Evolutionary conservation across 768 basidiomycete genomes (phyloP), one percentile per base, ranked within the genome.

Genomic region (Kondoa malvinella): DNA sequence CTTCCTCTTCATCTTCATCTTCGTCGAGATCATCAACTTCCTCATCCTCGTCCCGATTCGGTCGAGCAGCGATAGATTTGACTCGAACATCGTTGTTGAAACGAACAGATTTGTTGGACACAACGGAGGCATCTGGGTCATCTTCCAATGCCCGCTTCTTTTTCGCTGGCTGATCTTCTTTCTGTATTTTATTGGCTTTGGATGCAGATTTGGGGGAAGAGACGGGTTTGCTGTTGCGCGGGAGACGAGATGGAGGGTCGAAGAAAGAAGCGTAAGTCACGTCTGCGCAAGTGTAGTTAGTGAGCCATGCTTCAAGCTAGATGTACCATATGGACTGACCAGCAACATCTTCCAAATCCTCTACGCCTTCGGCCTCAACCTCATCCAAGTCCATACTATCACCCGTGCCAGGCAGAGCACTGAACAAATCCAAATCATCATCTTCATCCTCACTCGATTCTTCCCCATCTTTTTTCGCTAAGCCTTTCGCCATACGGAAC

Each of bases 51-150:
- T 73, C 73, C 8, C 68, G 67, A 21, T 66, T 69, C 15, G 73
- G 70, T 26, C 83, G 82, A 0, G 85, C 79, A 72, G 85, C 85
- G 74, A 92, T 90, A 59, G 83, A 86, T 78, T 85, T 90, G 40
- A 92, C 86, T 40, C 84, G 80, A 30, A 92, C 90, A 73, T 85
- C 81, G 2, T 89, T 86, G 73, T 85, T 82, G 75, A 92, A 92
- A 26, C 87, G 85, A 14, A 92, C 90, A 67, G 40, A 80, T 67
- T 0, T 69, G 68, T 65, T 83, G 56, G 4, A 29, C 58, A 34
- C 3, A 4, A 15, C 31, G 26, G 56, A 33, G 1, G 34, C 29
- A 27, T 33, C 17, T 4, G 15, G 21, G 0, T 64, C 8, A 3
- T 63, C 61, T 63, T 59, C n/a, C 50, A 14, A 14, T 56, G 14